Evolutionary conservation across 192 early-diverging fungal genomes (phyloP).

Genomic region (Mycoemilia scoparia): DNA sequence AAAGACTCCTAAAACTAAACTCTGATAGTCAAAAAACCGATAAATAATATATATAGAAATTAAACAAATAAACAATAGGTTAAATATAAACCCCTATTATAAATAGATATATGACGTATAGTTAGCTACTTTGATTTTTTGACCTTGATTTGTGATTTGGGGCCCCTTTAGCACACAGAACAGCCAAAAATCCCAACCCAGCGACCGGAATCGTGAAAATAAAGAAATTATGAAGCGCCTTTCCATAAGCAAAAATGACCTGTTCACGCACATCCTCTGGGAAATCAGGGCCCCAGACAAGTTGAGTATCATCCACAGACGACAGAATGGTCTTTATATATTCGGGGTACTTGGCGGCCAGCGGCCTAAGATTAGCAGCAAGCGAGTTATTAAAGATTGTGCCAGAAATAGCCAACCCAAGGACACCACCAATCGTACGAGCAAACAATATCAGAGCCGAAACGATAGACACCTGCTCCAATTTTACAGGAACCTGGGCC

Average conservation of each 20-base stretch:
- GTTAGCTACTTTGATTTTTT: no score
- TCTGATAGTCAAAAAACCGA: no score
- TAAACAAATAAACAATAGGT: no score
- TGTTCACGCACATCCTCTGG: conserved; percentile 9
- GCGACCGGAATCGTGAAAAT: no score
- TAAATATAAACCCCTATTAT: no score
- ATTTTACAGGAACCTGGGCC: conserved; percentile 44
- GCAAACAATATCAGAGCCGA: conserved; percentile 52
- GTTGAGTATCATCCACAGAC: conserved; percentile 13
- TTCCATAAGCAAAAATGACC: conserved; percentile 29
- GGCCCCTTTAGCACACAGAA: no score
- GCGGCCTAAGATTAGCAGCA: conserved; percentile 5
- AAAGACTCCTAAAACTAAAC: no score
- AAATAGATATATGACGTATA: no score
- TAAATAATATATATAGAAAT: no score
- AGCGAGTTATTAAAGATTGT: conserved; percentile 47
- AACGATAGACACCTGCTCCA: conserved; percentile 39
- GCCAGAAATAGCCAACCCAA: conserved; percentile 42
- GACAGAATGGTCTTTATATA: conserved; percentile 17
- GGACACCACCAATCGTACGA: conserved; percentile 42
- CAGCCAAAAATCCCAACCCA: no score
- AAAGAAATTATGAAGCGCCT: conserved; percentile 33
- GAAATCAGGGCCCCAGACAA: conserved; percentile 15
- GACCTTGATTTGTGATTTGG: no score
- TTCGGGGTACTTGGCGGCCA: conserved; percentile 10